Percentiles rank a stretch among this genome's conserved stretches.
Evolutionary conservation across 1,284 basidiomycete species (phyloP).

Genomic region (Fomitopsis palustris): DNA sequence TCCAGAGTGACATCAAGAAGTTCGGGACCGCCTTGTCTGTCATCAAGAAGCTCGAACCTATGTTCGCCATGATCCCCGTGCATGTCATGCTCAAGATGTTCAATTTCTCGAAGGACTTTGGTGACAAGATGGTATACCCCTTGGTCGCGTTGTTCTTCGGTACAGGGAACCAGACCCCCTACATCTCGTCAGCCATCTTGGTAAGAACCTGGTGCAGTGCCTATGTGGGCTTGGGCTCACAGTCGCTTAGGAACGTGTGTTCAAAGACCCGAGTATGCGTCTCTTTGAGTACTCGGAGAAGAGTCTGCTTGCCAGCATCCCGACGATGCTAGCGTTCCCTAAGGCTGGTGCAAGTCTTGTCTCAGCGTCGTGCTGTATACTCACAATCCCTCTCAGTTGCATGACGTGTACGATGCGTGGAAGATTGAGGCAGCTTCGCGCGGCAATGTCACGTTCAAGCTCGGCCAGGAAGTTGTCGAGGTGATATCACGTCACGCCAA

Average conservation of each 20-base stretch:
- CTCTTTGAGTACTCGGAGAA: slow-evolving; percentile 34
- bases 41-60: slow-evolving; percentile 48
- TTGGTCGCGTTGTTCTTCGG: slow-evolving; percentile 57
- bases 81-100: slow-evolving; percentile 56
- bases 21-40: slow-evolving; percentile 55
- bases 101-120: slow-evolving; percentile 54
- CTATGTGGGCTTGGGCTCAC: neutral
- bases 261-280: slow-evolving; percentile 56
- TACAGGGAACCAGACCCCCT: slow-evolving; percentile 60
- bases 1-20: slow-evolving; percentile 52
- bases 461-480: slow-evolving; percentile 39
- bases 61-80: slow-evolving; percentile 59
- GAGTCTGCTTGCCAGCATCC: slow-evolving; percentile 30
- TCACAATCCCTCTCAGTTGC: slow-evolving; percentile 28
- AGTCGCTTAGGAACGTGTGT: slow-evolving; percentile 42
- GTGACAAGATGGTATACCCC: slow-evolving; percentile 54
- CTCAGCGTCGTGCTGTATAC: slow-evolving; percentile 27
- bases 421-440: slow-evolving; percentile 36
- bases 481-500: slow-evolving; percentile 28
- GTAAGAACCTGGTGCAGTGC: slow-evolving; percentile 8
- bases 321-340: slow-evolving; percentile 31
- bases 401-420: slow-evolving; percentile 47
- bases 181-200: slow-evolving; percentile 53
- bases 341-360: slow-evolving; percentile 33
- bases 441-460: slow-evolving; percentile 41